These are phyloP conservation scores for Neofusicoccum sp. DNA, from an alignment of 2,329 filamentous ascomycete species.

Conservation along the genomic window DNA sequence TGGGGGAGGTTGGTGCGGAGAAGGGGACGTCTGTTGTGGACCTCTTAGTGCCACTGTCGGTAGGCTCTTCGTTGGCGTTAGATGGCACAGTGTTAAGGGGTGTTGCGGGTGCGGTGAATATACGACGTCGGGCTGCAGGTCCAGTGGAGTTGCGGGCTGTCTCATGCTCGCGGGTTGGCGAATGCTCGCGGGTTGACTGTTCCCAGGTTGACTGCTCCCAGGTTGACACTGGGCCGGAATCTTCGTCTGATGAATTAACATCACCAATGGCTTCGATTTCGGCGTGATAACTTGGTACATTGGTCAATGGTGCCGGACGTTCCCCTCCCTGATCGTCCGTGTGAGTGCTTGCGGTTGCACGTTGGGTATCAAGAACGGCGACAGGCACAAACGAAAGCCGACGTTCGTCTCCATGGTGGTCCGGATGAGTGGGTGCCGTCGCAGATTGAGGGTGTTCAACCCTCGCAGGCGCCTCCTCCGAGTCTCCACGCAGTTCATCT, in stretches of 20 bases:
- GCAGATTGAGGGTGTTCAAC: neutral
- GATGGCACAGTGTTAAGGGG: neutral
- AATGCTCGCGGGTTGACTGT: constrained; percentile 14
- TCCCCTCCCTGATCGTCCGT: neutral
- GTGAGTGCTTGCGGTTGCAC: constrained; percentile 13
- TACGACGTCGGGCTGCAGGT: neutral
- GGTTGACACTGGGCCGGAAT: neutral
- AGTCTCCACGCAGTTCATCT: constrained; percentile 21
- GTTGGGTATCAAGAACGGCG: neutral
- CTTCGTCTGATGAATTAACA: constrained; percentile 11
- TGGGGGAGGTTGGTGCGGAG: neutral
- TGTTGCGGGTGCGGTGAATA: neutral
- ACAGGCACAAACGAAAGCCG: neutral
- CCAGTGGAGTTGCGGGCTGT: neutral
- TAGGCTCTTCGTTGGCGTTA: neutral
- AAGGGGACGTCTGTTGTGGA: neutral
- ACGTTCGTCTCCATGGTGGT: neutral
- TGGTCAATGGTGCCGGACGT: neutral
- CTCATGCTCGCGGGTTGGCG: neutral
- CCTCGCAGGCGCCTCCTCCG: neutral
- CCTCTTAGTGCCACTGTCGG: neutral
- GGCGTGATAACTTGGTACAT: constrained; percentile 8
- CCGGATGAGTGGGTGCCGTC: neutral
- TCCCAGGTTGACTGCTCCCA: neutral
- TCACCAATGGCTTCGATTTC: constrained; percentile 14